Percentiles rank a stretch among this genome's conserved stretches.
phyloP scores from a whole-genome alignment of 257 asterid genomes.

The Nicotiana otophora region DNA sequence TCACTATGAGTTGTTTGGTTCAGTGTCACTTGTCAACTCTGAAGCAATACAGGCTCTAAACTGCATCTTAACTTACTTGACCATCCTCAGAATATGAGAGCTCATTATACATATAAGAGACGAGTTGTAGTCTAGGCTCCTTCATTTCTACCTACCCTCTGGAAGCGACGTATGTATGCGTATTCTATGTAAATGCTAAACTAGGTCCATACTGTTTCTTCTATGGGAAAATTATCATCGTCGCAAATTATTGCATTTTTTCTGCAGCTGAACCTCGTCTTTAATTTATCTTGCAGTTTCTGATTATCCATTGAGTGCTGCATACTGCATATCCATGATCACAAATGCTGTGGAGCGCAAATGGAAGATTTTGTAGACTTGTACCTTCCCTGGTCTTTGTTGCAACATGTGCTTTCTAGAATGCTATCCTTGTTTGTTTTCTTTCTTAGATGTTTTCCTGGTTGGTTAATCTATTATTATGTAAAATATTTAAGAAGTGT shows the following conservation, averaged over 20 bases:
- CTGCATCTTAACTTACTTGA: not conserved
- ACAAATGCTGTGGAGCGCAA: constrained; percentile 63
- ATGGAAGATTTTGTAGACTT: constrained; percentile 61
- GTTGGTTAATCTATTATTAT: not conserved
- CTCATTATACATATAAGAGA: too few relatives aligned
- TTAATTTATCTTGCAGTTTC: constrained; percentile 57
- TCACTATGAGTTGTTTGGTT: not conserved
- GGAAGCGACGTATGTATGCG: not conserved
- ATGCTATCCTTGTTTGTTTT: not conserved
- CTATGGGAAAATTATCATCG: not conserved
- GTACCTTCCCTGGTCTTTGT: not conserved
- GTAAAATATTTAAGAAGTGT: not conserved
- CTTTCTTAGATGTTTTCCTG: not conserved
- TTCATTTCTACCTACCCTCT: too few relatives aligned
- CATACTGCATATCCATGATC: constrained; percentile 74
- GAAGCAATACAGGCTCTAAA: not conserved
- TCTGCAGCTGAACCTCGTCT: not conserved
- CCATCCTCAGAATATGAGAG: not conserved
- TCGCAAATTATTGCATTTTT: not conserved
- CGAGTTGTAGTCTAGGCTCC: too few relatives aligned
- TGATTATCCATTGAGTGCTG: constrained; percentile 79
- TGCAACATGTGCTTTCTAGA: not conserved
- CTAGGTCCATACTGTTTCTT: not conserved
- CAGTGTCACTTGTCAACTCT: not conserved
- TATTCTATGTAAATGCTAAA: not conserved